Percentiles rank a stretch among this genome's conserved stretches.
Conservation (phyloP, 345 rosid species). For the Eucalyptus regnans region DNA sequence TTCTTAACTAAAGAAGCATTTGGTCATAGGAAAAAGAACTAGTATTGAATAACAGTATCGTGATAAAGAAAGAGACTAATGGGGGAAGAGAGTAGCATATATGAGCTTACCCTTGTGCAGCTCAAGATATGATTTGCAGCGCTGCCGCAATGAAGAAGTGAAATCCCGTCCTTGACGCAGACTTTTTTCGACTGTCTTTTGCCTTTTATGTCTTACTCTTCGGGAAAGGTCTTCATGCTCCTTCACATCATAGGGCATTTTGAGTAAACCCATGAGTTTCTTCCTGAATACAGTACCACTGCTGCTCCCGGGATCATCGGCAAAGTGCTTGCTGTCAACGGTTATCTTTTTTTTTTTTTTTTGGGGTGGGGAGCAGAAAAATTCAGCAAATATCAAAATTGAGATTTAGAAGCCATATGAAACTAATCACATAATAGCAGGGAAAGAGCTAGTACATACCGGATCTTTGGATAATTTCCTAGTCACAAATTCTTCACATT, state of each 20-base stretch:
- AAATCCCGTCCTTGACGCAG: conserved; percentile 24
- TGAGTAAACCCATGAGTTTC: conserved; percentile 30
- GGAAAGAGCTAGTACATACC: background rate
- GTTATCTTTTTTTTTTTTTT: conserved; percentile 5
- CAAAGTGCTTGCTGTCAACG: background rate
- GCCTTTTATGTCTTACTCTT: conserved; percentile 7
- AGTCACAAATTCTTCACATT: background rate
- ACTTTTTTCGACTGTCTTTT: background rate
- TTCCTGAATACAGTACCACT: conserved; percentile 27
- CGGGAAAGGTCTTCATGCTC: conserved; percentile 19
- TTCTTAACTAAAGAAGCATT: background rate
- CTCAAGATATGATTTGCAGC: conserved; percentile 42
- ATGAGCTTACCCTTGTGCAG: conserved; percentile 18
- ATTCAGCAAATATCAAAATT: background rate
- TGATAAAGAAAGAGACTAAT: background rate
- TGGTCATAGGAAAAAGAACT: background rate
- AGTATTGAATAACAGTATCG: background rate
- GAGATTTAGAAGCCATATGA: background rate
- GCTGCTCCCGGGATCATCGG: background rate
- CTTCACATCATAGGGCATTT: conserved; percentile 23
- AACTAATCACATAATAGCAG: background rate
- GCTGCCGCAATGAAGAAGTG: background rate
- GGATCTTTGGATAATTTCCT: conserved; percentile 1
- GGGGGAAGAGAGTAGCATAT: background rate
- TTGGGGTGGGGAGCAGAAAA: background rate